Base-by-base conservation (phyloP, 2,329 filamentous ascomycete species). In the Clarireedia hainanense region DNA sequence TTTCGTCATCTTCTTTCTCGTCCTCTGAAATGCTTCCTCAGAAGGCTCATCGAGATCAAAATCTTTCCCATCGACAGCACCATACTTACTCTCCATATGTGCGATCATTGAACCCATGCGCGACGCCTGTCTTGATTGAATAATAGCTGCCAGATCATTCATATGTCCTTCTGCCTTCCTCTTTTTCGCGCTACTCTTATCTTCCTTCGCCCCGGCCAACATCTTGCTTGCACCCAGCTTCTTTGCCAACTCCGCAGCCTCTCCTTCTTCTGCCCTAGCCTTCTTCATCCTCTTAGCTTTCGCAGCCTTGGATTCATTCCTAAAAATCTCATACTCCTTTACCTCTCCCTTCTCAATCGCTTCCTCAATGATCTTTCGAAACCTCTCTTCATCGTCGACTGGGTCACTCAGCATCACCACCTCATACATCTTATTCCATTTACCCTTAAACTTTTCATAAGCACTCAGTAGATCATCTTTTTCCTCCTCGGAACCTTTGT, bases 401-500 rank as follows among this genome's bases (percentile, higher is more conserved):
- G 91, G 84, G 66, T 92, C 80, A 64, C 89, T 95, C 46, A 96
- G 78, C 84, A 99, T 95, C 42, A 99, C 86, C 0, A 76, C 75
- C 68, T 91, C 82, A 71, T 95, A 97, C 1, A 99, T 73, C 17
- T 72, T 72, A 64, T 87, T 81, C 81, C 97, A 84, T 59, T 88
- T 77, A 36, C 94, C 94, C 67, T 89, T 77, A 66, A 74, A 75
- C 61, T 84, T 76, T 63, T 83, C 83, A 72, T 92, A 99, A 1
- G 89, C 88, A 12, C 77, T 74, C 4, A 99, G 75, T 1, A 99
- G 64, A 68, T 95, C 91, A 48, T 80, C 77, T 63, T 79, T 81
- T 75, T 99, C 94, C 71, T 97, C 90, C 2, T 89, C 87, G 0
- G 89, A 91, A 17, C 83, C 81, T 73, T 92, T 91, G 76, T 97